Base-by-base conservation (phyloP, 148 eudicot species). In the Limonium bicolor region DNA sequence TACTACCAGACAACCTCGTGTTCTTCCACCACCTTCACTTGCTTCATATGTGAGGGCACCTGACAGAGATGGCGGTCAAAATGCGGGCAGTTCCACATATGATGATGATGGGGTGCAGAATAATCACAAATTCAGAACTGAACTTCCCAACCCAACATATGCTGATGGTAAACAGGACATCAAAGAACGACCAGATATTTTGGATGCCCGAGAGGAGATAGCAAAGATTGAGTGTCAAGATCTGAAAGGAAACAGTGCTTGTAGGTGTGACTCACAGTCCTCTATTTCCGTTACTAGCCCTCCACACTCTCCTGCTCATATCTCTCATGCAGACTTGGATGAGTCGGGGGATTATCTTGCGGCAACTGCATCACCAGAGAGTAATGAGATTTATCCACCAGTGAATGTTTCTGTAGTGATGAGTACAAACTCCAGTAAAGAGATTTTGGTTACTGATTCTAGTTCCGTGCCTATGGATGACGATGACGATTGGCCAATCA, bases 261-360 rank as follows among this genome's bases (percentile, higher is more conserved):
- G 68, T 14, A 70, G 86, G 54, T 70, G 80, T 69, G 95, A 80
- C 32, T 85, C 95, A 21, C 94, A 82, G 28, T 87, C 94, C 36
- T 79, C 96, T 24, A 77, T 87, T 42, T 82, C 80, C 51, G 94
- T 87, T 58, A 76, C 96, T 43, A 87, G 94, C 49, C 90, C 96
- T 28, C 96, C 96, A 53, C 68, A 48, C 48, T 82, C 96, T 47
- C 85, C 94, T 24, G 71, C 82, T 54, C 96, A 76, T 48, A 68
- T 79, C 27, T 87, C 96, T 36, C 86, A 79, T 58, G 99, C 77
- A 64, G 99, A 84, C 53, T 63, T 85, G 69, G 87, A 88, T 58
- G 94, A 75, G 55, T 68, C 85, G 41, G 88, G 75, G 51, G 83
- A 80, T 50, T 68, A 74, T 32, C 59, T 66, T 21, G 56, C 53